Base-by-base conservation (phyloP, 176 grass and related monocot species). In the Eremochloa ophiuroides region DNA sequence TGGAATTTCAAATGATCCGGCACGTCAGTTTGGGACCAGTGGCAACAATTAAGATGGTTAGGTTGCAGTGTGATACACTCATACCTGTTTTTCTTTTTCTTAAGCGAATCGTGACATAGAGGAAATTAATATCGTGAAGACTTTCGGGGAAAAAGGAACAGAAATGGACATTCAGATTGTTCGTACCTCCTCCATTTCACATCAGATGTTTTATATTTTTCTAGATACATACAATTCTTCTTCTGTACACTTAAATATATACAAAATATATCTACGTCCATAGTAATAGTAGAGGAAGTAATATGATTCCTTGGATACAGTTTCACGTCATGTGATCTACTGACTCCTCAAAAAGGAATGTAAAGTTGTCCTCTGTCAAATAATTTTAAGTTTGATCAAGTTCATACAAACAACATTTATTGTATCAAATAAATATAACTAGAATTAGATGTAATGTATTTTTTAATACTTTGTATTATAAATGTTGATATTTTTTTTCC, bases 221-320 rank as follows among this genome's bases (percentile, higher is more conserved):
- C 1, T 41, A 11, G 1, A 41, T 10, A n/a, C n/a, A n/a, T n/a
- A n/a, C n/a, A n/a, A n/a, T n/a, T n/a, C n/a, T n/a, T n/a, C n/a
- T n/a, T n/a, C n/a, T n/a, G n/a, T n/a, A n/a, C n/a, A n/a, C n/a
- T n/a, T n/a, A n/a, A n/a, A n/a, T n/a, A n/a, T n/a, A n/a, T n/a
- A n/a, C n/a, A n/a, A n/a, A n/a, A n/a, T n/a, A 43, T 43, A 2
- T 44, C 4, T 17, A 47, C 0, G 0, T 17, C 1, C 3, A 17
- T 47, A 17, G 4, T 47, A 47, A 16, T 5, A 46, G 0, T 44
- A 46, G 6, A 51, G 7, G 3, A 20, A 22, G 6, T 51, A 51
- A 1, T 17, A 20, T 51, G 18, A 20, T 51, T 51, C 6, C 43
- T 20, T 51, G 20, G 6, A 51, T 51, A 22, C 8, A 22, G n/a